Evolutionary conservation across 768 basidiomycete species (phyloP), one percentile per base, ranked within the genome.

Genomic region (Auricularia cornea): DNA sequence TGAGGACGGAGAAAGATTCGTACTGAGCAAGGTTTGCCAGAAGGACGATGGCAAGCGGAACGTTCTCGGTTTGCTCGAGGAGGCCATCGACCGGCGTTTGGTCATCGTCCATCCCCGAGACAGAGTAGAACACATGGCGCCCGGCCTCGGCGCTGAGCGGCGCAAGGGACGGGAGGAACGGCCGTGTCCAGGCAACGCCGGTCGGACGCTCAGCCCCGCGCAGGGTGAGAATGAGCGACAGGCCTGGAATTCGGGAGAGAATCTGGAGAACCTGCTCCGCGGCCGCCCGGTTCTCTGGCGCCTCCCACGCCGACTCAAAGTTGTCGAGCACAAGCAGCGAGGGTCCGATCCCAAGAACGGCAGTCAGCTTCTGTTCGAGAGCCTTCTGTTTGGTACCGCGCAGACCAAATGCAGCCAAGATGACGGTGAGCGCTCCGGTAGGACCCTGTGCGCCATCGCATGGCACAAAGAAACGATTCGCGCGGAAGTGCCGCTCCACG

Each of bases 381-480:
- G 54, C 11, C 28, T 31, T 16, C 11, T 16, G 28, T 16, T 16
- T 28, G 8, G 26, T 20, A 26, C 30, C 20, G 18, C 5, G 28
- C 23, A 57, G 10, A 31, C 54, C 54, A 57, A 57, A 57, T 1
- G 54, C 30, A 16, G 12, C 28, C 30, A 11, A 16, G 29, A 57
- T 31, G 30, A 57, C 26, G 8, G 8, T 26, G 4, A 57, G 54
- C 4, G 16, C 12, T 11, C 26, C 28, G 11, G 23, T 4, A 26
- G 12, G 12, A 4, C 30, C 30, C 26, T 57, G 18, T 10, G 54
- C 54, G 26, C 18, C 26, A 56, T 74, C 68, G 59, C 78, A 79
- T 10, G 74, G 72, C 3, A 78, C 71, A 69, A 76, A 75, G 63
- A 74, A 71, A 18, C 66, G 68, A 28, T 66, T 62, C 12, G 64